These are phyloP conservation scores for Cydonia oblonga DNA, from an alignment of 331 rosid genomes.

Conservation along the genomic window DNA sequence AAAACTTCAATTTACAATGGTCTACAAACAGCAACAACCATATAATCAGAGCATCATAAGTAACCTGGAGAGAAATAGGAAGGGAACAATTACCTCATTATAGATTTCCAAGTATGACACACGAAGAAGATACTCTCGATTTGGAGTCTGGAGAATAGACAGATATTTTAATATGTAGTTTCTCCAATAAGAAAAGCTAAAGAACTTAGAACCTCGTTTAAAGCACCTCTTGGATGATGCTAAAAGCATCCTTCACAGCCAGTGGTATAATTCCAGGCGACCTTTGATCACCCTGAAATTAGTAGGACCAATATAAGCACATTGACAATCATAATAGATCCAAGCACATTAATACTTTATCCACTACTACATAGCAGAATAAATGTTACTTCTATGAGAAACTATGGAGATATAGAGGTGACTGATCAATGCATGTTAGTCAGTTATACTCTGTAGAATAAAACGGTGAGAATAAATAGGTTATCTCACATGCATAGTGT, in stretches of 20 bases:
- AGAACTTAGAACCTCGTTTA: slow-evolving; percentile 11
- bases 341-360: background rate
- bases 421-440: background rate
- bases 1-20: background rate
- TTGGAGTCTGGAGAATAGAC: slow-evolving; percentile 67
- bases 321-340: background rate
- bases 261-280: slow-evolving; percentile 98
- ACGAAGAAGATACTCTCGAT: slow-evolving; percentile 88
- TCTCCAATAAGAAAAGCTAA: slow-evolving; percentile 2
- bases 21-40: slow-evolving; percentile 3
- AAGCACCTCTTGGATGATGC: slow-evolving; percentile 96
- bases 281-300: slow-evolving; percentile 90
- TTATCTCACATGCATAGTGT: slow-evolving; percentile 94
- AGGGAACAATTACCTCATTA: slow-evolving; percentile 66
- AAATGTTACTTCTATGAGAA: background rate
- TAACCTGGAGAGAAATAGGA: slow-evolving; percentile 1
- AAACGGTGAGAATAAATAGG: background rate
- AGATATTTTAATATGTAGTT: slow-evolving; percentile 17
- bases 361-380: background rate
- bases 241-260: slow-evolving; percentile 94
- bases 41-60: slow-evolving; percentile 10
- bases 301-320: background rate
- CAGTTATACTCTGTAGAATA: background rate
- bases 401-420: background rate
- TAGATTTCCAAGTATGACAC: slow-evolving; percentile 95